These are phyloP conservation scores for Penicillium digitatum DNA, from an alignment of 2,329 filamentous ascomycete species.

Conservation along the genomic window DNA sequence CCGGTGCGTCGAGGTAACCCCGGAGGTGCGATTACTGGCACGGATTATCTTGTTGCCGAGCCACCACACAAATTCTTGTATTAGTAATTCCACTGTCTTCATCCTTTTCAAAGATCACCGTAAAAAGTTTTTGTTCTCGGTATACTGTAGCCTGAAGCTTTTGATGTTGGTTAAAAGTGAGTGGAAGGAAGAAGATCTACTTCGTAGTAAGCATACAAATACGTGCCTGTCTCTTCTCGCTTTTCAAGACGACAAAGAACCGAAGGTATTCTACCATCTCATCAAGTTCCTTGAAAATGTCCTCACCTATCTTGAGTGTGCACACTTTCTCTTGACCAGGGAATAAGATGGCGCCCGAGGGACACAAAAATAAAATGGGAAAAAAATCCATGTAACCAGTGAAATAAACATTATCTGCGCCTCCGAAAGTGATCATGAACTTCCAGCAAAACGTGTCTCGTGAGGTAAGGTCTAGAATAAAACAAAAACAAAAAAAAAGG, in stretches of 20 bases:
- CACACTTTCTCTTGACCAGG: neutral
- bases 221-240: no score
- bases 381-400: neutral
- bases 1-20: slow-evolving; percentile 14
- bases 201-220: no score
- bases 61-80: slow-evolving; percentile 1
- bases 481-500: neutral
- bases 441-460: neutral
- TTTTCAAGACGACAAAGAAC: no score
- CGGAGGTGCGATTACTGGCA: slow-evolving; percentile 12
- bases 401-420: neutral
- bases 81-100: slow-evolving; percentile 11
- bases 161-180: no score
- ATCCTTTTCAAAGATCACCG: neutral
- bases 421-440: neutral
- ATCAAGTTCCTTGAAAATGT: no score
- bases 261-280: no score
- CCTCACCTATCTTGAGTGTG: no score
- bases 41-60: slow-evolving; percentile 15
- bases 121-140: no score
- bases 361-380: neutral
- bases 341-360: no score
- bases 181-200: no score
- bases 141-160: no score
- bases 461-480: no score